phyloP scores from a whole-genome alignment of 192 early-diverging fungal species.

The Coemansia sp. region DNA sequence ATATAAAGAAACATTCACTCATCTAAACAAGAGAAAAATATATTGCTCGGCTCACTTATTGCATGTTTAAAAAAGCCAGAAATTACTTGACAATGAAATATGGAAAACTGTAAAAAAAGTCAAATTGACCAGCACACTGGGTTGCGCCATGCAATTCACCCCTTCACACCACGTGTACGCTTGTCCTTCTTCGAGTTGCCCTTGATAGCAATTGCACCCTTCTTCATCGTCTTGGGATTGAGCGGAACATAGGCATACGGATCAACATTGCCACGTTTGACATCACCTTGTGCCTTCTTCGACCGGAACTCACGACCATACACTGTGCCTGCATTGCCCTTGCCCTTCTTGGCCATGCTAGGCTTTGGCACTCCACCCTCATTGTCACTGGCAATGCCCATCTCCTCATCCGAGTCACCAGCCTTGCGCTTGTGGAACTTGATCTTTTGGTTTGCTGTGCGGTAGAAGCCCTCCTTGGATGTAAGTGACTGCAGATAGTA shows the following conservation, averaged over 20 bases:
- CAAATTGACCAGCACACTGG: not conserved
- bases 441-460: conserved; percentile 77
- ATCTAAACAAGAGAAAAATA: not conserved
- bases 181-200: conserved; percentile 48
- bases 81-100: not conserved
- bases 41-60: not conserved
- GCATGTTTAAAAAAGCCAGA: not conserved
- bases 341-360: conserved; percentile 28
- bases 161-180: conserved; percentile 28
- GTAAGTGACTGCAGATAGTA: conserved; percentile 79
- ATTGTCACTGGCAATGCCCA: conserved; percentile 68
- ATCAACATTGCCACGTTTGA: conserved; percentile 82
- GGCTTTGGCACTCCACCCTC: conserved; percentile 22
- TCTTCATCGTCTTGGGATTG: conserved; percentile 53
- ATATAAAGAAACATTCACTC: not conserved
- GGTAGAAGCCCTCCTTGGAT: conserved; percentile 81
- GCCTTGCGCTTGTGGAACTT: conserved; percentile 81
- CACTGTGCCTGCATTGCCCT: conserved; percentile 26
- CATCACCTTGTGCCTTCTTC: conserved; percentile 87
- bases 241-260: conserved; percentile 97
- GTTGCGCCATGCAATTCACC: not conserved
- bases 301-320: conserved; percentile 72
- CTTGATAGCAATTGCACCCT: conserved; percentile 40
- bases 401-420: conserved; percentile 57
- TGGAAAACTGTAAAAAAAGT: not conserved